Evolutionary conservation across 139 green algal genomes (phyloP), one percentile per base, ranked within the genome.

Genomic region (Zygnema cylindricum): DNA sequence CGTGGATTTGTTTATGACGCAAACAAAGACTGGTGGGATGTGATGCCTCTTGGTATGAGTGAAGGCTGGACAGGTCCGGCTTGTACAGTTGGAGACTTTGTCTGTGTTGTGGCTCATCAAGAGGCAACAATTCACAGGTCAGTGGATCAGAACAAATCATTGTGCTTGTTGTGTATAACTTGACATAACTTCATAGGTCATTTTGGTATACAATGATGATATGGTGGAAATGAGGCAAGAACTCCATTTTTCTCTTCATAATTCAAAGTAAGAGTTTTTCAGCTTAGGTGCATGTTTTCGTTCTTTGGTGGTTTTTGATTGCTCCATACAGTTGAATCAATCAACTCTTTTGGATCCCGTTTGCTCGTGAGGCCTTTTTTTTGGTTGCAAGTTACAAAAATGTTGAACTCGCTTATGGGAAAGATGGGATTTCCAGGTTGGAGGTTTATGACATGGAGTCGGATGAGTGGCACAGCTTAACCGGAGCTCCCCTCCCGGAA

Each of bases 41-140:
- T 55, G 22, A 84, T 84, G 77, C 77, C 32, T 21, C 25, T 63
- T 3, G 38, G 77, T 33, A 84, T 84, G 77, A 84, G 40, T 54
- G 77, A 84, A 35, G 77, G 40, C 22, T 84, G 77, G 77, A 84
- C 77, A 21, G 77, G 77, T 7, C 30, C 55, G 16, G 33, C 41
- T 33, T 49, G 41, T 41, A 55, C 55, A 35, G 22, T 55, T 63
- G 77, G 77, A 22, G 25, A 3, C 3, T 36, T 49, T 7, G 2
- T 84, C 77, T 38, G 33, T 33, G 11, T 41, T 21, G 32, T 38
- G 22, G n/a, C 49, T 21, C 32, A 42, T 49, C 77, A 79, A 11
- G 21, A 79, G 3, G 71, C 36, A n/a, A 25, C 57, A 35, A 30
- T 30, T 25, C 57, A 73, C 30, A 30, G 25, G 30, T 30, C 30